Conservation (phyloP, 495 filamentous ascomycete species). For the Aspergillus nanangensis region DNA sequence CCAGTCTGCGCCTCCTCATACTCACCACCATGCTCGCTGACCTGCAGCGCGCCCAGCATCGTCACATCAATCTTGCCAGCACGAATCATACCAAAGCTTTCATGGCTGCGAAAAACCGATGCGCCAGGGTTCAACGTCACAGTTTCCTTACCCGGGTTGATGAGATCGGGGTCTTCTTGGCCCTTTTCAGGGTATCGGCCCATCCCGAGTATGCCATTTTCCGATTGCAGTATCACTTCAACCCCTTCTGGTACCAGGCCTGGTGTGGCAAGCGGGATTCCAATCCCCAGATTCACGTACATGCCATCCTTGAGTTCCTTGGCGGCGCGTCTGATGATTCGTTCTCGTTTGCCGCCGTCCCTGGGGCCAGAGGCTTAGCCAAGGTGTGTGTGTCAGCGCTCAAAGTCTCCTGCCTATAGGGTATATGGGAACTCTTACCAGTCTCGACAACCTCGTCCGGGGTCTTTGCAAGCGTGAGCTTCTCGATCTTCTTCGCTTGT, state of each 20-base stretch:
- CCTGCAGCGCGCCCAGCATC: slow-evolving; percentile 89
- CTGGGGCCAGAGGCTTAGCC: too few species aligned
- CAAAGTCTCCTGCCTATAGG: too few species aligned
- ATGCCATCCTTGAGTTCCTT: slow-evolving; percentile 93
- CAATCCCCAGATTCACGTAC: slow-evolving; percentile 91
- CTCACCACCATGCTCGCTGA: slow-evolving; percentile 70
- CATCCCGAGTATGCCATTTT: slow-evolving; percentile 87
- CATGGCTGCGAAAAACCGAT: slow-evolving; percentile 75
- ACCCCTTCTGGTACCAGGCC: slow-evolving; percentile 71
- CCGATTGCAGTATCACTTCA: slow-evolving; percentile 79
- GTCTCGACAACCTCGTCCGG: slow-evolving; percentile 47
- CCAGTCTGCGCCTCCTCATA: too few species aligned
- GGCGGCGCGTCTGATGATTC: slow-evolving; percentile 78
- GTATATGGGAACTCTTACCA: slow-evolving; percentile 58
- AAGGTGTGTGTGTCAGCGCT: too few species aligned
- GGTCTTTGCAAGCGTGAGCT: slow-evolving; percentile 69
- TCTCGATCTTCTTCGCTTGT: slow-evolving; percentile 73
- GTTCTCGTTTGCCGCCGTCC: slow-evolving; percentile 67
- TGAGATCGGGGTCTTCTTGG: slow-evolving; percentile 79
- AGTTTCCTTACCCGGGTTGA: slow-evolving; percentile 93
- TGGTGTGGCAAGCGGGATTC: slow-evolving; percentile 86
- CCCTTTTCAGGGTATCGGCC: slow-evolving; percentile 77
- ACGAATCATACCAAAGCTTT: slow-evolving; percentile 92
- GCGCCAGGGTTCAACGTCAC: slow-evolving; percentile 77
- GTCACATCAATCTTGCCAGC: slow-evolving; percentile 84